Evolutionary conservation across 257 asterid genomes (phyloP).

Genomic region (Solanum ossicruentum): DNA sequence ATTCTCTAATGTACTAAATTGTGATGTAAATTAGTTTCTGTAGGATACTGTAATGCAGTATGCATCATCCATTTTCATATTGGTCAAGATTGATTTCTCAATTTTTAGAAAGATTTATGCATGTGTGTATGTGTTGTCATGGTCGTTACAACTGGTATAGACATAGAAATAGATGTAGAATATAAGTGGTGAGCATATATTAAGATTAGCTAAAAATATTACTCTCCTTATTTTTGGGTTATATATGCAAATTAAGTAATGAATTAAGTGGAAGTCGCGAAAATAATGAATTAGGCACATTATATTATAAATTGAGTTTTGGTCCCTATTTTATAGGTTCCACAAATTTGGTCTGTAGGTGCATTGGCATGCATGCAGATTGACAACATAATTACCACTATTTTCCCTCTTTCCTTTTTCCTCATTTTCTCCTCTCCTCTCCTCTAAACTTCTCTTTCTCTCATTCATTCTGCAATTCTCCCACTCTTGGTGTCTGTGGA

Average conservation of each 20-base stretch:
- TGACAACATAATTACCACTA: constrained; percentile 16
- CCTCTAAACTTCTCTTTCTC: constrained; percentile 1
- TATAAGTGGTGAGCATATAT: too few relatives aligned
- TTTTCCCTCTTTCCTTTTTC: background rate
- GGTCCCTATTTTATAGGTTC: background rate
- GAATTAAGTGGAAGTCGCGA: background rate
- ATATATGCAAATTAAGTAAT: too few relatives aligned
- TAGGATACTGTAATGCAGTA: background rate
- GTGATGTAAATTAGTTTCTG: background rate
- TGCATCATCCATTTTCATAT: background rate
- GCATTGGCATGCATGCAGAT: background rate
- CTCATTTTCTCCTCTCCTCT: constrained; percentile 11
- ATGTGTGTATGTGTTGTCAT: background rate
- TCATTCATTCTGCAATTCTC: constrained; percentile 13
- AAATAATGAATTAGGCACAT: too few relatives aligned
- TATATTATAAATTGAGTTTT: background rate
- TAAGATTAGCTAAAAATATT: too few relatives aligned
- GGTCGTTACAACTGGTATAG: too few relatives aligned
- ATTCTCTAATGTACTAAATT: background rate
- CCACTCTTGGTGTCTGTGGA: constrained; percentile 32
- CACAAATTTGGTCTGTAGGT: background rate
- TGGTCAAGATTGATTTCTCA: background rate
- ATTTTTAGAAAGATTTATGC: background rate
- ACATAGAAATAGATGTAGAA: too few relatives aligned
- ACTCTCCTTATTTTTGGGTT: too few relatives aligned